Conservation (phyloP, 306 rosid species). For the cucumber (Cucumis sativus) region DNA sequence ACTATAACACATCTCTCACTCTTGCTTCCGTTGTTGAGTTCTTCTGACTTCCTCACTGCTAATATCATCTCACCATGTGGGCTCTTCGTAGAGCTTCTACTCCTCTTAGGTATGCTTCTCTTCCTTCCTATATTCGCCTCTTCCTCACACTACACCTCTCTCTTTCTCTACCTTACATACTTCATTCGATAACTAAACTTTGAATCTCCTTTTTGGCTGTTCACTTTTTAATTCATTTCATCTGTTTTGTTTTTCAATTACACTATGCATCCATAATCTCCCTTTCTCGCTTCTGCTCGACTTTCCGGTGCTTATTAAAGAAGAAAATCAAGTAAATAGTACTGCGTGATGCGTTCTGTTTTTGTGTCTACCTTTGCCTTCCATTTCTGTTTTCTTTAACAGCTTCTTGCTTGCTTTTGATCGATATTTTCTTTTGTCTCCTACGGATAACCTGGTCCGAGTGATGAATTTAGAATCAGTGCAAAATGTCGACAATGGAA, state of each 20-base stretch:
- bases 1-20: neutral
- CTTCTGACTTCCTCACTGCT: neutral
- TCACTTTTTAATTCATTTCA: neutral
- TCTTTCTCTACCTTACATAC: neutral
- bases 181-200: neutral
- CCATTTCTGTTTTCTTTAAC: no score
- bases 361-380: neutral
- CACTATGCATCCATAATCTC: neutral
- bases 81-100: constrained; percentile 7
- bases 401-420: no score
- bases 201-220: neutral
- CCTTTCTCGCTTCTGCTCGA: neutral
- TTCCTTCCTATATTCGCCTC: neutral
- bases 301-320: neutral
- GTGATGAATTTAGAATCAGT: neutral
- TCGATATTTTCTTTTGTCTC: no score
- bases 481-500: neutral
- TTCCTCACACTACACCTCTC: neutral
- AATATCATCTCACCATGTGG: constrained; percentile 4
- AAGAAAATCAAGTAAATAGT: no score
- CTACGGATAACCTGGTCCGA: no score
- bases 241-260: neutral
- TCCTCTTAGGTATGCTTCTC: constrained; percentile 12
- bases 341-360: neutral
- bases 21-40: neutral